Percentiles rank a stretch among this genome's conserved stretches.
phyloP scores from a whole-genome alignment of 2,329 filamentous ascomycete species.

The Pyrenophora graminea region DNA sequence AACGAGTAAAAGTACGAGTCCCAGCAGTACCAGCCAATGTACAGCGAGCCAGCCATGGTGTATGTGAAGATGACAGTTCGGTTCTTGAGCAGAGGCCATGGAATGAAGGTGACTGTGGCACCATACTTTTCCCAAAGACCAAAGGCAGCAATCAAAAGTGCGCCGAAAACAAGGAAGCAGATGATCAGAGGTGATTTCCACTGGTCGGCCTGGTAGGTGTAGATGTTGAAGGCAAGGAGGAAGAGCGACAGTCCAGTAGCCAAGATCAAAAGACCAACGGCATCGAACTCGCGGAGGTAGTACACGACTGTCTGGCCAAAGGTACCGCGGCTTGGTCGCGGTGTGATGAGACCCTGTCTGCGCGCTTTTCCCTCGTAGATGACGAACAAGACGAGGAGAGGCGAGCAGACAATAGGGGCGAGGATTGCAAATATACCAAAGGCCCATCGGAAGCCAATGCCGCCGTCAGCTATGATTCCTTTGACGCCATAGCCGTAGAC shows the following conservation, averaged over 20 bases:
- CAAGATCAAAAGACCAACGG: conserved; percentile 65
- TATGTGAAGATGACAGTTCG: conserved; percentile 60
- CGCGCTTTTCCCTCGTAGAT: conserved; percentile 65
- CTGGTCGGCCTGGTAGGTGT: conserved; percentile 33
- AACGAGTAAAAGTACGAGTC: conserved; percentile 50
- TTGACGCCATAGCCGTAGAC: conserved; percentile 34
- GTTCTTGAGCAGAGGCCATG: conserved; percentile 54
- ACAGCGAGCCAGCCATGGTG: conserved; percentile 50
- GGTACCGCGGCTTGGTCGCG: conserved; percentile 54
- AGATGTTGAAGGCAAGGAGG: conserved; percentile 69
- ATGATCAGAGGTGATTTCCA: conserved; percentile 49
- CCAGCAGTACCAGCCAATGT: conserved; percentile 46
- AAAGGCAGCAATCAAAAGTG: conserved; percentile 44
- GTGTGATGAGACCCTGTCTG: conserved; percentile 56
- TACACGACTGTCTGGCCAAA: conserved; percentile 53
- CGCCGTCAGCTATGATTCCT: conserved; percentile 51
- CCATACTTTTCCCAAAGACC: conserved; percentile 48
- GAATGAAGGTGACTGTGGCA: conserved; percentile 49
- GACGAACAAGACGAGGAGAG: conserved; percentile 63
- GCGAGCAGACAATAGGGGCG: conserved; percentile 63
- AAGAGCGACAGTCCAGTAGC: conserved; percentile 66
- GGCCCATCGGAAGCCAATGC: conserved; percentile 66
- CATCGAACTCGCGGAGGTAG: conserved; percentile 67
- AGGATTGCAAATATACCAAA: conserved; percentile 70
- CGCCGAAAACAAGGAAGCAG: conserved; percentile 48